Conservation (phyloP, 305 asterid genomes). For the Plantago rigida region DNA sequence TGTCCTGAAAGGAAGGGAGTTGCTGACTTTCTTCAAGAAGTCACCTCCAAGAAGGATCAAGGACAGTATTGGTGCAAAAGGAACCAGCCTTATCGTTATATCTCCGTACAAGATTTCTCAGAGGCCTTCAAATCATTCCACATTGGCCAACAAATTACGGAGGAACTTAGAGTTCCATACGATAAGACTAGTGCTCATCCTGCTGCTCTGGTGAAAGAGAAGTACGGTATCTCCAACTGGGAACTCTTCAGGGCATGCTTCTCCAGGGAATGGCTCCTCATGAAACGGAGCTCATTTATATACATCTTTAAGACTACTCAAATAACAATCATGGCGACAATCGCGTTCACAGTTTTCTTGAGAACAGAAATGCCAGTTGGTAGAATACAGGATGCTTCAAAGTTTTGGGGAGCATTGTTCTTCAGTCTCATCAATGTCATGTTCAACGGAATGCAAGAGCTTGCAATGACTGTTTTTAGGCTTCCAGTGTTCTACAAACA, state of each 20-base stretch:
- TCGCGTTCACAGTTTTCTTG: slow-evolving; percentile 50
- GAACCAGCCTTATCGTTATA: too few relatives aligned
- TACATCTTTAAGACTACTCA: slow-evolving; percentile 48
- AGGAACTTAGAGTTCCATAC: slow-evolving; percentile 37
- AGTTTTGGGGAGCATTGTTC: slow-evolving; percentile 51
- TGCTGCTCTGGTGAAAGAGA: slow-evolving; percentile 42
- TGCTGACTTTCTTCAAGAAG: slow-evolving; percentile 17
- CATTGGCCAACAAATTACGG: too few relatives aligned
- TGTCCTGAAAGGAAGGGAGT: slow-evolving; percentile 51
- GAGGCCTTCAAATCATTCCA: too few relatives aligned
- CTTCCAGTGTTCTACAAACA: slow-evolving; percentile 81
- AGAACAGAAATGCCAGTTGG: slow-evolving; percentile 46
- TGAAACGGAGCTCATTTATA: slow-evolving; percentile 34
- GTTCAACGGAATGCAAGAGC: slow-evolving; percentile 77
- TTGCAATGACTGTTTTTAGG: slow-evolving; percentile 59
- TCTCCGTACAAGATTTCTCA: too few relatives aligned
- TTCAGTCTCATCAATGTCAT: slow-evolving; percentile 62
- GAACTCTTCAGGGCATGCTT: slow-evolving; percentile 39
- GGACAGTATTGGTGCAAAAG: too few relatives aligned
- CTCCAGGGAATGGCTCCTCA: too few relatives aligned
- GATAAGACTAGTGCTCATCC: slow-evolving; percentile 41
- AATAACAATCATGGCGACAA: slow-evolving; percentile 57
- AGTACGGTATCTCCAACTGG: slow-evolving; percentile 42
- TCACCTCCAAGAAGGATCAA: too few relatives aligned
- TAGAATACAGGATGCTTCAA: slow-evolving; percentile 26